Percentiles rank a stretch among this genome's conserved stretches.
These are phyloP conservation scores for Candida lessepsii DNA, from an alignment of 805 yeast species.

Conservation along the genomic window DNA sequence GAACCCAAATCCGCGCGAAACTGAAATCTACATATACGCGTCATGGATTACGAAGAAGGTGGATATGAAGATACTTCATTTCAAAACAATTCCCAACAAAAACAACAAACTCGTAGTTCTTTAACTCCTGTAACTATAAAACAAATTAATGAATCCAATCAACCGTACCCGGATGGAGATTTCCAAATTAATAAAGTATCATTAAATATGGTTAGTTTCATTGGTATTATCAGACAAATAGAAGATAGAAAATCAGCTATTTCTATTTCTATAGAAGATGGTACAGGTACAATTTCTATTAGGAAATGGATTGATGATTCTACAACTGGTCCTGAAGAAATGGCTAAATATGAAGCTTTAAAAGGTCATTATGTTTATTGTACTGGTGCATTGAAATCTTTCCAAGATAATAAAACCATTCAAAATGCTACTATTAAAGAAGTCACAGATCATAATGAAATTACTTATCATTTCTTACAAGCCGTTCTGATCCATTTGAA, in stretches of 20 bases:
- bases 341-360: slow-evolving; percentile 32
- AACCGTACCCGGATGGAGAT: slow-evolving; percentile 65
- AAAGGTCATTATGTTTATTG: slow-evolving; percentile 62
- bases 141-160: slow-evolving; percentile 62
- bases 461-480: slow-evolving; percentile 63
- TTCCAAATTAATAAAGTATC: slow-evolving; percentile 59
- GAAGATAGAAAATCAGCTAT: slow-evolving; percentile 57
- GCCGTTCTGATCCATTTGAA: slow-evolving; percentile 58
- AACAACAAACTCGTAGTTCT: slow-evolving; percentile 24
- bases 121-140: slow-evolving; percentile 70
- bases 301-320: slow-evolving; percentile 55
- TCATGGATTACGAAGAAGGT: slow-evolving; percentile 9
- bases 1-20: not conserved
- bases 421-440: slow-evolving; percentile 61
- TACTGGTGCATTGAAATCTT: slow-evolving; percentile 48
- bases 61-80: slow-evolving; percentile 9
- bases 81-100: slow-evolving; percentile 25
- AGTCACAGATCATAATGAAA: slow-evolving; percentile 63
- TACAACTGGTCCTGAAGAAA: slow-evolving; percentile 28
- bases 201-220: slow-evolving; percentile 58
- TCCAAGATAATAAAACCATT: slow-evolving; percentile 60
- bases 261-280: slow-evolving; percentile 67
- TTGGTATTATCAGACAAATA: slow-evolving; percentile 69
- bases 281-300: slow-evolving; percentile 63
- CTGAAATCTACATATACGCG: slow-evolving; percentile 1